Percentiles rank a stretch among this genome's conserved stretches.
These are phyloP conservation scores for Phytophthora pinifolia DNA, from an alignment of 352 stramenopile species.

Conservation along the genomic window DNA sequence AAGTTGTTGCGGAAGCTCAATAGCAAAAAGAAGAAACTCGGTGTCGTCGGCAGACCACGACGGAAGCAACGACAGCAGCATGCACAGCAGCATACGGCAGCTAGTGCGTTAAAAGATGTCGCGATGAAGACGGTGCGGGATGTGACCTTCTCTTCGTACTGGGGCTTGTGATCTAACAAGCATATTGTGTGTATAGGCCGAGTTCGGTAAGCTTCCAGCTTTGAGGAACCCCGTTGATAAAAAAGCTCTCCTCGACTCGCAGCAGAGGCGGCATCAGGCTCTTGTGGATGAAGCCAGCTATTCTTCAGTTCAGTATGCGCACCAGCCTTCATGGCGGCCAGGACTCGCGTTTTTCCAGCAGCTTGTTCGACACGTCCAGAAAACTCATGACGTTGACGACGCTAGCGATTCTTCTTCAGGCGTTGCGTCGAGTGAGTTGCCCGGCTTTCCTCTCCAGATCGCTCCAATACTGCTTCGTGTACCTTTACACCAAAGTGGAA, in stretches of 20 bases:
- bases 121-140: conserved; percentile 25
- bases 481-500: background rate
- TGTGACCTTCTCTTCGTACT: background rate
- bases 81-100: conserved; percentile 47
- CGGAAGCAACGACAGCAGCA: conserved; percentile 24
- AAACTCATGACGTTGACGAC: background rate
- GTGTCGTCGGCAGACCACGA: background rate
- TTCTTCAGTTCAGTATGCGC: conserved; percentile 26
- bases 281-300: conserved; percentile 51
- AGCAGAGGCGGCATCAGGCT: conserved; percentile 32
- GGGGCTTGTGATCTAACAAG: conserved; percentile 1
- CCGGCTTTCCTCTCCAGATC: conserved; percentile 28
- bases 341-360: conserved; percentile 54
- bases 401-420: background rate
- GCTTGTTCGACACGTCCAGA: conserved; percentile 29
- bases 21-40: conserved; percentile 32
- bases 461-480: conserved; percentile 31
- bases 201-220: conserved; percentile 18
- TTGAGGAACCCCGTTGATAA: conserved; percentile 13
- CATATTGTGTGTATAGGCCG: background rate
- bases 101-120: conserved; percentile 50
- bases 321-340: conserved; percentile 33
- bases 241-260: conserved; percentile 18
- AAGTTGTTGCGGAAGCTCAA: conserved; percentile 34
- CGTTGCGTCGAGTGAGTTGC: conserved; percentile 18